A percentile compares a stretch with the other conserved stretches of the same genome.
These are phyloP conservation scores for Sclerotinia nivalis DNA, from an alignment of 2,329 filamentous ascomycete species.

Conservation along the genomic window DNA sequence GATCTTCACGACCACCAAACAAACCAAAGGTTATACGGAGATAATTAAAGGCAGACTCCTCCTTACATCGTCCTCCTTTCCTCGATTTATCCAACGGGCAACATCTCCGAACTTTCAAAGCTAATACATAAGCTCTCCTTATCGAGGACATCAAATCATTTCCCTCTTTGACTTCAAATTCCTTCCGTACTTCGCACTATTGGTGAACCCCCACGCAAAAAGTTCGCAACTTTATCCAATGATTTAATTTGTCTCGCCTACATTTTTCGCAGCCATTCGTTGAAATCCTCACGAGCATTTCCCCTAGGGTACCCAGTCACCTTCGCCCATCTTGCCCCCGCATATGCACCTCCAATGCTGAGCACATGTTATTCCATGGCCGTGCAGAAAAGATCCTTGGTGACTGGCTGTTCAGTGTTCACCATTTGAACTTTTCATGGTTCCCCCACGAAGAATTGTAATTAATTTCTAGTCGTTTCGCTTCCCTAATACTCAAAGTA, in stretches of 20 bases:
- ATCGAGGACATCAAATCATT: conserved; percentile 1
- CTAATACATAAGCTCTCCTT: too few relatives aligned
- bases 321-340: conserved; percentile 11
- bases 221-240: not conserved
- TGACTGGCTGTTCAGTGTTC: conserved; percentile 1
- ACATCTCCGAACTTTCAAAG: conserved; percentile 1
- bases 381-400: conserved; percentile 15
- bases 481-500: not conserved
- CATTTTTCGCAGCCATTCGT: not conserved
- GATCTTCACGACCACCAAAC: not conserved
- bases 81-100: conserved; percentile 7
- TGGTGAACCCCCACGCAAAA: conserved; percentile 12
- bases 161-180: not conserved
- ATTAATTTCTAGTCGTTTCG: not conserved
- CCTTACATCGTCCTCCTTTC: not conserved
- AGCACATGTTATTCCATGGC: conserved; percentile 11
- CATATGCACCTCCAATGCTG: conserved; percentile 9
- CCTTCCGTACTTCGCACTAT: not conserved
- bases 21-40: not conserved
- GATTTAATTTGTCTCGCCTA: not conserved
- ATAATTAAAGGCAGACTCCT: not conserved
- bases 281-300: conserved; percentile 2
- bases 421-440: not conserved
- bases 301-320: not conserved
- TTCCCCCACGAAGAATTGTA: not conserved